Base-by-base conservation (phyloP, 768 basidiomycete genomes). In the Candolleomyces eurysporus region DNA sequence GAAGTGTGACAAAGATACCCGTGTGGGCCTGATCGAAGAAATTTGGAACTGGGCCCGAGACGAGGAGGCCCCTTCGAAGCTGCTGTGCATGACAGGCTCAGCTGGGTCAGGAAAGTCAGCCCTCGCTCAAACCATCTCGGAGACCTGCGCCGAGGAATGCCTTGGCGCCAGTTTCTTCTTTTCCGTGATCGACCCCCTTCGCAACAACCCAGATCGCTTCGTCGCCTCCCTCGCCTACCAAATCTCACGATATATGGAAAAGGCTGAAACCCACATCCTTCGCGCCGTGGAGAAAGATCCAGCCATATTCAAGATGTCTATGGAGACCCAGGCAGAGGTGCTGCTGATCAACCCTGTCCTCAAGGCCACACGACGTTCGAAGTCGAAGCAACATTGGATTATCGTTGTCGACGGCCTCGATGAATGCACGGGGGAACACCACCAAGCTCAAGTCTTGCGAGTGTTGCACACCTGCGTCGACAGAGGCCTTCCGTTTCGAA, bases 101-200 rank as follows among this genome's bases (percentile, higher is more conserved):
- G 52, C 57, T 1, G 61, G 61, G 0, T 51, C 50, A 17, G 61
- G 61, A 14, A 61, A 61, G 43, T 61, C 61, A 2, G 61, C 61
- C 1, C 48, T 61, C 5, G 61, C 48, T 3, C 56, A 61, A 21
- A 57, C 61, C n/a, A 43, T 61, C 22, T 46, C 56, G 2, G 56
- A 57, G 22, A 32, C 16, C 5, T 61, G 48, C 26, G 9, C 4
- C 17, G 55, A 51, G 42, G 10, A 32, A 45, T 36, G 40, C 1
- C 56, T 57, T 31, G 61, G 55, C 14, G 61, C 56, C 5, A 21
- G 50, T 0, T 58, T 30, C 51, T 62, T 62, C 50, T 54, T 62
- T 19, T 58, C 61, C 13, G 19, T 46, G 10, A 14, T 7, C 16
- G 45, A 46, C 14, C 45, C 45, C 13, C 45, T 40, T 11, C 48